Percentiles rank a stretch among this genome's conserved stretches.
phyloP scores from a whole-genome alignment of 257 asterid species.

The Petunia axillaris region DNA sequence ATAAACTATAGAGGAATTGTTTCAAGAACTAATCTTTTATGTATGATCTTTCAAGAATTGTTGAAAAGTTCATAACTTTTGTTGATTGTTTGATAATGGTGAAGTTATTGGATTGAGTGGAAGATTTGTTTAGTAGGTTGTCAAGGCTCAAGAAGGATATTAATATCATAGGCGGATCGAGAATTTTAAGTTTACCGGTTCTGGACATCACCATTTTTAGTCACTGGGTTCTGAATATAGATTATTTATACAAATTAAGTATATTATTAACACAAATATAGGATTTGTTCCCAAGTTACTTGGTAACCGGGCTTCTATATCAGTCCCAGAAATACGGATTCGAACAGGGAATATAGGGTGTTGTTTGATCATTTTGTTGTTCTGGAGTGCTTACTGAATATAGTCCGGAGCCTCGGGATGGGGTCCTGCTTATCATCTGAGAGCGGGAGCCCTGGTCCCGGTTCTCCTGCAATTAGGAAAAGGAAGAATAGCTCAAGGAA shows the following conservation, averaged over 20 bases:
- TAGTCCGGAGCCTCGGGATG: conserved; percentile 84
- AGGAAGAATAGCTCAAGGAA: conserved; percentile 49
- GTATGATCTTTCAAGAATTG: conserved; percentile 7
- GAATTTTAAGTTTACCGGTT: too few species aligned
- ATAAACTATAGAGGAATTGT: conserved; percentile 7
- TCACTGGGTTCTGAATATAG: conserved; percentile 22
- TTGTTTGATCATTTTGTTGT: conserved; percentile 50
- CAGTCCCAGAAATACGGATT: conserved; percentile 38
- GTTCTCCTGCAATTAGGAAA: conserved; percentile 55
- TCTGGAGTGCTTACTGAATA: conserved; percentile 79
- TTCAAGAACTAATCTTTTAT: neutral
- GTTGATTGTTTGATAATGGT: neutral
- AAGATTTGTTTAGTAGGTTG: conserved; percentile 24
- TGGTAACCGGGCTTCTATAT: too few species aligned
- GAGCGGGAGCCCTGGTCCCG: conserved; percentile 67
- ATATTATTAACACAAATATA: conserved; percentile 28
- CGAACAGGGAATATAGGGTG: conserved; percentile 48
- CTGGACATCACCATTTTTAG: neutral
- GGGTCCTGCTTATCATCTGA: conserved; percentile 81
- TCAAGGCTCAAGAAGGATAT: conserved; percentile 7
- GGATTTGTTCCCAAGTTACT: too few species aligned
- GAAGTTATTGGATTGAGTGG: conserved; percentile 32
- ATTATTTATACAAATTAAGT: conserved; percentile 28
- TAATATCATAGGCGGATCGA: neutral
- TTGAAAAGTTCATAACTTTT: neutral